These are phyloP conservation scores for Diplodia corticola DNA, from an alignment of 2,329 filamentous ascomycete genomes.

Conservation along the genomic window DNA sequence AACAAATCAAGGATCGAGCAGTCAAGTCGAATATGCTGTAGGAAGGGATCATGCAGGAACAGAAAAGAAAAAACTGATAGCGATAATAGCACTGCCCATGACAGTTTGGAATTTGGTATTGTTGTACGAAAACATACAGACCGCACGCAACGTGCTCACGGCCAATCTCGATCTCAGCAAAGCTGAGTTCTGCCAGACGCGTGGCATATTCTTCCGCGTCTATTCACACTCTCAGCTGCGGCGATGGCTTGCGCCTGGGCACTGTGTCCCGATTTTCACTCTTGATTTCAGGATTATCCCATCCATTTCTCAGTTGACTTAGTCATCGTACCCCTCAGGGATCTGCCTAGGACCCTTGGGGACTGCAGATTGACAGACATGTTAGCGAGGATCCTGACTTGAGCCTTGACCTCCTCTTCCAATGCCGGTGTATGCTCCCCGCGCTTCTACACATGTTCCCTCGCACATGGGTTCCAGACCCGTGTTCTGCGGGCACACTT, in stretches of 20 bases:
- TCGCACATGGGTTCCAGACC: not conserved
- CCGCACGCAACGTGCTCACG: not conserved
- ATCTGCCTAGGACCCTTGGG: conserved; percentile 49
- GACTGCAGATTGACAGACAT: conserved; percentile 36
- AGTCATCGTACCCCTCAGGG: conserved; percentile 51
- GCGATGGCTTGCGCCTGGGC: not conserved
- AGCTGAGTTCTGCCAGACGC: not conserved
- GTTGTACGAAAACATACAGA: conserved; percentile 12
- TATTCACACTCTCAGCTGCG: not conserved
- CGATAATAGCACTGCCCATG: not conserved
- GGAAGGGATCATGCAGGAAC: not conserved
- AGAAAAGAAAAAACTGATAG: not conserved
- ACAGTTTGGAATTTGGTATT: not conserved
- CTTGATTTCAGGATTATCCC: conserved; percentile 12
- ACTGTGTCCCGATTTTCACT: not conserved
- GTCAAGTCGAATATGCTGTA: not conserved
- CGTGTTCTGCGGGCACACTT: conserved; percentile 46
- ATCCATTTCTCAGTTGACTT: not conserved
- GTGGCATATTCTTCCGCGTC: not conserved
- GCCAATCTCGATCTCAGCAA: not conserved
- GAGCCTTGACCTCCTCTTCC: not conserved
- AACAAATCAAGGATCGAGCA: not conserved
- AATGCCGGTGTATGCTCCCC: not conserved
- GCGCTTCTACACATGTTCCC: not conserved
- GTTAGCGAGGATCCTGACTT: not conserved